These are phyloP conservation scores for Cyclotella distinguenda DNA, from an alignment of 108 stramenopile species.

Conservation along the genomic window DNA sequence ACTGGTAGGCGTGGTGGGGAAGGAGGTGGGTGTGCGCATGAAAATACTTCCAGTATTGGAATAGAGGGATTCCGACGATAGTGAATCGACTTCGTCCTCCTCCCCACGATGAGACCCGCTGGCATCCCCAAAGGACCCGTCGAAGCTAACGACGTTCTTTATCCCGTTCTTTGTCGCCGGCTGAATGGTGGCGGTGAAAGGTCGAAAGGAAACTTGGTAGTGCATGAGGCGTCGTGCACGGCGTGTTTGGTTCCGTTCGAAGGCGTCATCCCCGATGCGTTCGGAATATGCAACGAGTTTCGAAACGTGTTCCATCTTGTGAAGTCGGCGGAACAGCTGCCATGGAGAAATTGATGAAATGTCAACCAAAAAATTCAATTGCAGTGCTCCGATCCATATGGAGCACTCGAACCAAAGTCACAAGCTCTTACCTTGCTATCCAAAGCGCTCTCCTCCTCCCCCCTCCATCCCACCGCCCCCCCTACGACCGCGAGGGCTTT, in stretches of 20 bases:
- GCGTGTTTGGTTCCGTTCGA: constrained; percentile 59
- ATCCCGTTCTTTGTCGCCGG: constrained; percentile 20
- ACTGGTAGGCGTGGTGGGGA: constrained; percentile 92
- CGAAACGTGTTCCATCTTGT: constrained; percentile 68
- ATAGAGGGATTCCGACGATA: constrained; percentile 49
- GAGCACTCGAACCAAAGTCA: too few species aligned
- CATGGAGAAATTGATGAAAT: not conserved
- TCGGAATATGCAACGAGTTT: constrained; percentile 72
- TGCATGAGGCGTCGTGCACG: constrained; percentile 88
- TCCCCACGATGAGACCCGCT: too few species aligned
- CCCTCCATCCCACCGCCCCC: constrained; percentile 12
- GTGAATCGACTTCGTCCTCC: constrained; percentile 45
- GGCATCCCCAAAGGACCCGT: too few species aligned
- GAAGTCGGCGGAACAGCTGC: constrained; percentile 61
- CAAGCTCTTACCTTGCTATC: constrained; percentile 31
- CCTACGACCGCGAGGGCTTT: constrained; percentile 37
- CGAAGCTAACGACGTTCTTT: constrained; percentile 35
- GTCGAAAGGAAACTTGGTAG: constrained; percentile 79
- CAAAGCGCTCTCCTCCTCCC: constrained; percentile 21
- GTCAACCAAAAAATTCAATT: too few species aligned
- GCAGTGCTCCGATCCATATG: too few species aligned
- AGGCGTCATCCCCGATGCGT: constrained; percentile 60
- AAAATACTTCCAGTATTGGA: constrained; percentile 61
- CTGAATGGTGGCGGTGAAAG: constrained; percentile 84
- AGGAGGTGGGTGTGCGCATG: constrained; percentile 96